Conservation (phyloP, 2,329 filamentous ascomycete species). For the Sporothrix sp. region DNA sequence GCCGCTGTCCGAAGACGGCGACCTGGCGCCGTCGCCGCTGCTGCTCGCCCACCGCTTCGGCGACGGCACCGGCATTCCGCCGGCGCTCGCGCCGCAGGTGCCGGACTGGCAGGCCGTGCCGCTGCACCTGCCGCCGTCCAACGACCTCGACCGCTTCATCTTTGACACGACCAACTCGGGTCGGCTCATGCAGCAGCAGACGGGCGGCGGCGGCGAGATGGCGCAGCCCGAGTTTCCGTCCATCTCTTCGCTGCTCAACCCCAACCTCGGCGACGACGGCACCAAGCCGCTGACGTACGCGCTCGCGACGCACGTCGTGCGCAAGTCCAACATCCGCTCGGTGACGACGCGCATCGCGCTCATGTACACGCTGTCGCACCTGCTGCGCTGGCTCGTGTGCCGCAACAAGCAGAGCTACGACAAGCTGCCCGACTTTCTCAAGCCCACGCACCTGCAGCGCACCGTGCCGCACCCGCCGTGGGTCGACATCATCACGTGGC, state of each 20-base stretch:
- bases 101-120: slow-evolving; percentile 8
- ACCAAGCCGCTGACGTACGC: slow-evolving; percentile 6
- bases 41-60: neutral
- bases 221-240: slow-evolving; percentile 19
- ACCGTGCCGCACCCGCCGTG: slow-evolving; percentile 21
- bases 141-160: slow-evolving; percentile 8
- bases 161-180: slow-evolving; percentile 8
- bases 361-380: slow-evolving; percentile 16
- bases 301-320: slow-evolving; percentile 8
- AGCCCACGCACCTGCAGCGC: slow-evolving; percentile 20
- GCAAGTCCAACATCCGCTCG: slow-evolving; percentile 2
- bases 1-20: neutral
- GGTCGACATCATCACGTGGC: slow-evolving; percentile 19
- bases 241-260: slow-evolving; percentile 21
- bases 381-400: slow-evolving; percentile 19
- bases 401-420: slow-evolving; percentile 20
- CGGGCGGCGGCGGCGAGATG: slow-evolving; percentile 5
- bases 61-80: neutral
- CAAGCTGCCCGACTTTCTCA: slow-evolving; percentile 19
- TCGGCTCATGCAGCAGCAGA: neutral
- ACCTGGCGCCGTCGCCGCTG: neutral
- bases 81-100: neutral
- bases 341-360: slow-evolving; percentile 17
- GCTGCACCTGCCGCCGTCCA: slow-evolving; percentile 8
- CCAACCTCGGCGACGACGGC: slow-evolving; percentile 9